Base-by-base conservation (phyloP, 305 asterid genomes). In the Solanum hybrid region DNA sequence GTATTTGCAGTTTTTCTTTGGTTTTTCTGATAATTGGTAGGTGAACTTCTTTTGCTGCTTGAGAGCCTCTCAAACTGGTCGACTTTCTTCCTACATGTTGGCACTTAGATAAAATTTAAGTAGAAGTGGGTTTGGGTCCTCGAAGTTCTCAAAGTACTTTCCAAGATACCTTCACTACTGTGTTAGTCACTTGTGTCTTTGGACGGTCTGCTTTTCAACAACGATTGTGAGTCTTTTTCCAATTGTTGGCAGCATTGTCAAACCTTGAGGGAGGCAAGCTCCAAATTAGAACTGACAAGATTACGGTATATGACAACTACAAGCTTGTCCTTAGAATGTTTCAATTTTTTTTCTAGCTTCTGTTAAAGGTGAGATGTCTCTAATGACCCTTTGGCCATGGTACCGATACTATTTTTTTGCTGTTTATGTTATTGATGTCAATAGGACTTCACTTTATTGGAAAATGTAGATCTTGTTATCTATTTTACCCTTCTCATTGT, bases 401-500 rank as follows among this genome's bases (percentile, higher is more conserved):
- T 51, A 84, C 41, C 6, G 14, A 20, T 20, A 57, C 76, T 20
- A 51, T 17, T 20, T n/a, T 83, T 84, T 41, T 84, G 76, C 41
- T 51, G 26, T 20, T 31, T 10, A 84, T 84, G 41, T 51, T 83
- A 84, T 57, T 31, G 45, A 31, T 31, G 29, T 51, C 12, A 39
- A 45, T 29, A 84, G 9, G 27, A 20, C 88, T 51, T 84, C 88
- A 32, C 13, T 51, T 57, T 84, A 51, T 84, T 88, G 82, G 83
- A 29, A 77, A 15, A 20, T 61, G 3, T 83, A 22, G 65, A 41
- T 83, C 34, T 77, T 89, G 88, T 57, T 81, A 87, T 73, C 33
- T 72, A 32, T 88, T 89, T 88, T 79, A 70, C 79, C 32, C 89
- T 86, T 89, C 91, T 76, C 39, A 83, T 76, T 70, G 36, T 45